A percentile compares a stretch with the other conserved stretches of the same genome.
phyloP scores from a whole-genome alignment of 2,329 filamentous ascomycete species.

The Diaporthe humulicola region DNA sequence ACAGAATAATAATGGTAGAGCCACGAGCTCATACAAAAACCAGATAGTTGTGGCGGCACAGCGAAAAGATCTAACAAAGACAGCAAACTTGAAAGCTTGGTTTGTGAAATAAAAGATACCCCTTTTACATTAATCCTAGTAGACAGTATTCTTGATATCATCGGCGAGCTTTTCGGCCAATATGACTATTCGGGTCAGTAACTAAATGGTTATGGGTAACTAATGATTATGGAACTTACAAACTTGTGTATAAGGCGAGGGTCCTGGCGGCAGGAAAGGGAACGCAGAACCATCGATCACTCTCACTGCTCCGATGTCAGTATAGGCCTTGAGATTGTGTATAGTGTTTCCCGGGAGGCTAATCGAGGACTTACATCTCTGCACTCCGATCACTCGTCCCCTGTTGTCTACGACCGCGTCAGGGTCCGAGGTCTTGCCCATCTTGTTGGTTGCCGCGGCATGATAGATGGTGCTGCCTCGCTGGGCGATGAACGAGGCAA shows the following conservation, averaged over 20 bases:
- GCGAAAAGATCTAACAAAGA: not conserved
- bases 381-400: conserved; percentile 23
- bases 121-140: not conserved
- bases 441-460: conserved; percentile 51
- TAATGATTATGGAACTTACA: conserved; percentile 4
- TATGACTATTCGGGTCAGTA: not conserved
- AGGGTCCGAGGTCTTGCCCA: conserved; percentile 46
- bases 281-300: conserved; percentile 26
- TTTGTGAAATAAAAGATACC: not conserved
- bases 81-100: not conserved
- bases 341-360: not conserved
- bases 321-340: not conserved
- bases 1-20: not conserved
- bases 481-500: conserved; percentile 5
- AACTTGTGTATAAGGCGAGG: conserved; percentile 22
- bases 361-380: conserved; percentile 5
- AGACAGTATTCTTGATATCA: conserved; percentile 26
- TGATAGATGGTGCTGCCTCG: conserved; percentile 49
- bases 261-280: conserved; percentile 33
- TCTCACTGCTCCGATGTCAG: conserved; percentile 3
- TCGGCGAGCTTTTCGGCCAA: conserved; percentile 36
- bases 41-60: not conserved
- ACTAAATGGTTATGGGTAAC: not conserved
- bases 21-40: not conserved
- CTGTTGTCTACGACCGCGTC: conserved; percentile 14